Evolutionary conservation across 306 rosid species (phyloP).

Genomic region (Hippophae gyantsensis): DNA sequence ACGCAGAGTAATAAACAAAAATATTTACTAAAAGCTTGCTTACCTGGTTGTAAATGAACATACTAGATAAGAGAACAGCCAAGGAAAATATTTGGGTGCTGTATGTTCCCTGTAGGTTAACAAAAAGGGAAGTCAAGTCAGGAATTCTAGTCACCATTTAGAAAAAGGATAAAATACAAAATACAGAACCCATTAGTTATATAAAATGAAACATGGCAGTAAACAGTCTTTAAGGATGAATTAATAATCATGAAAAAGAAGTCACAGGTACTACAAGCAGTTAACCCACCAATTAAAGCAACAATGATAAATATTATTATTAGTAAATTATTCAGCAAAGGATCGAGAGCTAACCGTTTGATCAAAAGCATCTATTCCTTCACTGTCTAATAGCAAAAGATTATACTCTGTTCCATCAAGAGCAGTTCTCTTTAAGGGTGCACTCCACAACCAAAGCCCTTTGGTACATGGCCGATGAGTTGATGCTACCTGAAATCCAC

Average conservation of each 20-base stretch:
- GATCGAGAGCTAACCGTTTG: conserved; percentile 58
- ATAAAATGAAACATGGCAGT: neutral
- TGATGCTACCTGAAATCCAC: conserved; percentile 89
- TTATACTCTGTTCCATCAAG: conserved; percentile 89
- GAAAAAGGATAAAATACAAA: neutral
- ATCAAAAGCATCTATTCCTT: conserved; percentile 95
- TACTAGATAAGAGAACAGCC: conserved; percentile 90
- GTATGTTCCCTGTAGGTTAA: conserved; percentile 63
- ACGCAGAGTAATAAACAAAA: neutral
- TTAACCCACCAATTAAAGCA: neutral
- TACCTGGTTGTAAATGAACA: conserved; percentile 95
- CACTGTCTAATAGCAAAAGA: conserved; percentile 76
- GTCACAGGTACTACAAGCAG: conserved; percentile 2
- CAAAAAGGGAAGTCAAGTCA: neutral
- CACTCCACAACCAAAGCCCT: conserved; percentile 95
- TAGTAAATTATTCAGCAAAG: neutral
- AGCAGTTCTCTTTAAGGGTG: conserved; percentile 81
- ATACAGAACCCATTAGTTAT: neutral
- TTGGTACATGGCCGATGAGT: conserved; percentile 94
- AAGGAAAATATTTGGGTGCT: conserved; percentile 92
- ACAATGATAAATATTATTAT: neutral
- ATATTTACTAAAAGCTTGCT: conserved; percentile 5
- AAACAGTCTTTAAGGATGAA: neutral
- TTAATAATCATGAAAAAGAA: neutral
- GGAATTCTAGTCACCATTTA: neutral